Evolutionary conservation across 768 basidiomycete genomes (phyloP), one percentile per base, ranked within the genome.

Genomic region (Terana coerulea): DNA sequence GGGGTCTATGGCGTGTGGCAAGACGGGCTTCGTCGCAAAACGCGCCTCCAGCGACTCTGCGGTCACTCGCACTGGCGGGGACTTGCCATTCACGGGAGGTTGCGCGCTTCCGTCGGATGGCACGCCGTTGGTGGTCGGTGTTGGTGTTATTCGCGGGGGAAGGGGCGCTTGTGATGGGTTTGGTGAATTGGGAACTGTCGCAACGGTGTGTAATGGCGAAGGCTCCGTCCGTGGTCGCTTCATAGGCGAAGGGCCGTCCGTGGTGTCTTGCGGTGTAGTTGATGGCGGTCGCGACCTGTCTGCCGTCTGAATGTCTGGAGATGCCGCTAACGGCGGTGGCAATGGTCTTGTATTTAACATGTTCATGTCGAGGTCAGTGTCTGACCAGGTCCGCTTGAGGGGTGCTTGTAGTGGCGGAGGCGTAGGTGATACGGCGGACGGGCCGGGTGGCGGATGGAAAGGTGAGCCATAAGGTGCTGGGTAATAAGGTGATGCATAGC

Each of bases 221-320:
- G 69, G 68, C 21, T 88, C 86, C 40, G 74, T 83, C 24, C 89
- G 84, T 22, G 74, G 68, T 33, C 88, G 84, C 66, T 91, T 91
- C n/a, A 76, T 69, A 6, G 86, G 85, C 2, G 86, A 83, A 3
- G 85, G 83, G 3, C 78, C 79, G 25, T 81, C 82, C 30, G 82
- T 83, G 39, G 77, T 79, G 47, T 80, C 80, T 1, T 62, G 53
- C 37, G 79, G 71, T 7, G 73, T 70, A 1, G 72, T 67, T 19
- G 83, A 83, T 1, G 78, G 64, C 21, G 80, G 77, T 26, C 80
- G 76, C 2, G 77, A 72, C 26, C 72, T 69, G 55, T 79, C 77
- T 31, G 62, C 60, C 61, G 73, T 74, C 24, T 69, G 72, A 36
- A 77, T 72, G 59, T 85, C 81, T 52, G 61, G 60, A 29, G 68